Base-by-base conservation (phyloP, 2,329 filamentous ascomycete species). In the Alternaria consortialis region DNA sequence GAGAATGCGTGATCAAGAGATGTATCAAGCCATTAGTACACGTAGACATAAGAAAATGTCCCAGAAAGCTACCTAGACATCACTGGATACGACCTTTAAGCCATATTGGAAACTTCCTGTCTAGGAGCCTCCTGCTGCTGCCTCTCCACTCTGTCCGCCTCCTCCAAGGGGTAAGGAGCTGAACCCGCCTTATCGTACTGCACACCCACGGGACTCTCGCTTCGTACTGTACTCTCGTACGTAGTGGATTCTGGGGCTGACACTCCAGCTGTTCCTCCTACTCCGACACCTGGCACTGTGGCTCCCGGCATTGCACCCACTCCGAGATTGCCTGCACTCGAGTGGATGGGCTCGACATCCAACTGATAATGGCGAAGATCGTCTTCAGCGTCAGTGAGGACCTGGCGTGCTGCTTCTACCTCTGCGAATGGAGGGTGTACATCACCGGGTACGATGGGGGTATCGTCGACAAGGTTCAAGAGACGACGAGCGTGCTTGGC, bases 371-470 rank as follows among this genome's bases (percentile, higher is more conserved):
- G 86, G 56, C 90, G 88, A 63, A 99, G 87, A 69, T 97, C 92
- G 55, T 92, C 90, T 79, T 99, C 95, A 42, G 93, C 94, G 64
- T 97, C 94, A 73, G 96, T 95, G 27, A 99, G 87, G 46, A 98
- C 87, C 77, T 96, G 91, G 54, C 93, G 89, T 2, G 92, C 93
- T 66, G 90, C 88, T 12, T 86, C 82, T 8, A 81, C 83, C 59
- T 89, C 82, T 36, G 87, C 83, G 75, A 95, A 98, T 0, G 85
- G 79, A n/a, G 85, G 84, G 52, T 90, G 89, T 15, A 84, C 79
- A 76, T 97, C 93, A 48, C 95, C 95, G 1, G 94, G 94, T 1
- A 97, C 90, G 31, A 97, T 88, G 0, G 95, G 93, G 0, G 90
- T 90, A 77, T 97, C 94, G 72, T 99, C 95, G 11, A 99, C 87